Evolutionary conservation across 139 green algal genomes (phyloP), one percentile per base, ranked within the genome.

Genomic region (Edaphochlamys debaryana): DNA sequence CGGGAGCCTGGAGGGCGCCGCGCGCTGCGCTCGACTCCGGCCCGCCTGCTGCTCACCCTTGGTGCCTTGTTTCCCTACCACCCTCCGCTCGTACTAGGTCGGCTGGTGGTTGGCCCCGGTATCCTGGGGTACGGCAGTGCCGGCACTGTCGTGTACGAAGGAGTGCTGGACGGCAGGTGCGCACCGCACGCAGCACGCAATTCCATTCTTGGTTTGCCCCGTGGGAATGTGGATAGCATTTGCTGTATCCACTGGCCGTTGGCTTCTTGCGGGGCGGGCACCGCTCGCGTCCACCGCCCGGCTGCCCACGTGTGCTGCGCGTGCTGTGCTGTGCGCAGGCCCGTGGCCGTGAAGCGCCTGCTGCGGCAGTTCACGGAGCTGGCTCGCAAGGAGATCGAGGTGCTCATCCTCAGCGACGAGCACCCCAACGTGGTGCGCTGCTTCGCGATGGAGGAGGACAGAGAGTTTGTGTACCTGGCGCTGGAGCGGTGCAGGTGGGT

Each of bases 361-460:
- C 91, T 98, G 84, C 88, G 85, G 7, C 92, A 97, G 88, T 98
- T 98, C 80, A 93, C 93, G 36, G 94, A 95, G 42, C 82, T 98
- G 48, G 97, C 97, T 0, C 86, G 91, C 41, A 98, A 98, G 76
- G 97, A 99, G 87, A 98, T 99, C 63, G 89, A 92, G 37, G 87
- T 97, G 48, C 91, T 99, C 3, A 97, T 99, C 64, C 72, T 94
- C 23, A 92, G 87, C 25, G 97, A 99, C 72, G 97, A 99, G 86
- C 96, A 99, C 86, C 96, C 96, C 68, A 99, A 98, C 85, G 93
- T 77, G 78, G 86, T 98, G 74, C 89, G 95, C 36, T 98, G 94
- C 87, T 99, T 98, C 90, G 97, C 96, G 8, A 95, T 99, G 95
- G 97, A 99, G 87, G 94, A 98, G 86, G 97, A 99, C 89, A 76